phyloP scores from a whole-genome alignment of 352 stramenopile genomes.

The Sclerospora graminicola region DNA sequence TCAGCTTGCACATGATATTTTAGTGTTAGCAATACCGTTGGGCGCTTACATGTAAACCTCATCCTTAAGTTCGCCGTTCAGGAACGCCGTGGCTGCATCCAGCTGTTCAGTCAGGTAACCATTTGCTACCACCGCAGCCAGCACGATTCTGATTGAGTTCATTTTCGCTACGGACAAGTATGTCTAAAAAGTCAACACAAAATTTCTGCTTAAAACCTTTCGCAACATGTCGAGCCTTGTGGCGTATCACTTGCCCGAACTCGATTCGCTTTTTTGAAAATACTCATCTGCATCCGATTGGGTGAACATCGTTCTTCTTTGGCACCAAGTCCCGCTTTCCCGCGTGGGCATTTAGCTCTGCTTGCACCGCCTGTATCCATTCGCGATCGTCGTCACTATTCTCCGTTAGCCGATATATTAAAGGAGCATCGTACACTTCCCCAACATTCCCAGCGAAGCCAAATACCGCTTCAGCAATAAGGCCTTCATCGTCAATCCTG shows the following conservation, averaged over 20 bases:
- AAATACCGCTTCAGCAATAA: constrained; percentile 5
- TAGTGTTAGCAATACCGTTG: background rate
- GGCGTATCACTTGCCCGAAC: background rate
- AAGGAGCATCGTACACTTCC: background rate
- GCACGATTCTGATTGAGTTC: constrained; percentile 5
- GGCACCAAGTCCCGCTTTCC: constrained; percentile 1
- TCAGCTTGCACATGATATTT: constrained; percentile 3
- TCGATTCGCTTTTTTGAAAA: constrained; percentile 5
- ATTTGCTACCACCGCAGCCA: background rate
- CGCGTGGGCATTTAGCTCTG: constrained; percentile 1
- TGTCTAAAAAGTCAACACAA: constrained; percentile 3
- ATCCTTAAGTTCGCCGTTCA: constrained; percentile 1
- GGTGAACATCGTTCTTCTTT: background rate
- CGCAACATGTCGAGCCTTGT: background rate
- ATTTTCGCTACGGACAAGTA: constrained; percentile 6
- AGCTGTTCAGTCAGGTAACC: constrained; percentile 1
- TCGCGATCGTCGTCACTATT: background rate
- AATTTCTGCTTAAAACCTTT: constrained; percentile 3
- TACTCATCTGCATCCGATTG: background rate
- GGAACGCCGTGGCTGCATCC: constrained; percentile 3
- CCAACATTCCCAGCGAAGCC: constrained; percentile 4
- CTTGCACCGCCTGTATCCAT: constrained; percentile 2
- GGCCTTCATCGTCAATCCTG: constrained; percentile 4
- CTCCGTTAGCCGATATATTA: constrained; percentile 2
- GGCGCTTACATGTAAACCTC: background rate